Evolutionary conservation across 1,139 yeast genomes (phyloP), one percentile per base, ranked within the genome.

Genomic region (Saccharomycopsis phalli): DNA sequence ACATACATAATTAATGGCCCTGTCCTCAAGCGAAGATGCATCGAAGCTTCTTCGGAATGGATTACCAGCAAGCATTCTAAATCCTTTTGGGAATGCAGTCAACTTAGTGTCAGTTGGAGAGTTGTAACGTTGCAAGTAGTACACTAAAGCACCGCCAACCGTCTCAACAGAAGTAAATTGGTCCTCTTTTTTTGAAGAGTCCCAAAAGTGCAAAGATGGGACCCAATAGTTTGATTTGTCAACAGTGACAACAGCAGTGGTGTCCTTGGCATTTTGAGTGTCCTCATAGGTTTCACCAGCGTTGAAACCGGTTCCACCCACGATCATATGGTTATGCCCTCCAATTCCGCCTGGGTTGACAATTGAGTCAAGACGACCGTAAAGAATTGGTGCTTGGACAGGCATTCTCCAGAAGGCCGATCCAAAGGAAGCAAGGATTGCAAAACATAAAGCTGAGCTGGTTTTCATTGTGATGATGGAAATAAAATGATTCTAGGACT

Each of bases 161-260:
- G n/a, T n/a, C 10, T 22, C 33, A 14, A 38, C 41, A 26, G 34
- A 13, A n/a, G 31, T 36, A 18, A 34, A 36, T n/a, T 31, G 21
- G n/a, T 32, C 41, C 14, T 35, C 22, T 7, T 34, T 13, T n/a
- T 29, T 23, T n/a, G 17, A n/a, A n/a, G n/a, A n/a, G 25, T 38
- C 17, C 6, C 20, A 13, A 32, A 34, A 38, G 26, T 22, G 34
- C 14, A 38, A 32, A 17, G 17, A n/a, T 18, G 41, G 41, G 18
- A n/a, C 22, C 41, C 41, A 38, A 32, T 38, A 38, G 32, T 38
- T 38, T 4, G 41, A 36, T 14, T 38, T 37, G 22, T 38, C 41
- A 22, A 22, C 26, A 19, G 34, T 38, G 10, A 38, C 6, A n/a
- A 26, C 25, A 27, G 41, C 41, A 17, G 11, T 34, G 31, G 41